Conservation (phyloP, 495 filamentous ascomycete genomes). For the Aspergillus cavernicola region DNA sequence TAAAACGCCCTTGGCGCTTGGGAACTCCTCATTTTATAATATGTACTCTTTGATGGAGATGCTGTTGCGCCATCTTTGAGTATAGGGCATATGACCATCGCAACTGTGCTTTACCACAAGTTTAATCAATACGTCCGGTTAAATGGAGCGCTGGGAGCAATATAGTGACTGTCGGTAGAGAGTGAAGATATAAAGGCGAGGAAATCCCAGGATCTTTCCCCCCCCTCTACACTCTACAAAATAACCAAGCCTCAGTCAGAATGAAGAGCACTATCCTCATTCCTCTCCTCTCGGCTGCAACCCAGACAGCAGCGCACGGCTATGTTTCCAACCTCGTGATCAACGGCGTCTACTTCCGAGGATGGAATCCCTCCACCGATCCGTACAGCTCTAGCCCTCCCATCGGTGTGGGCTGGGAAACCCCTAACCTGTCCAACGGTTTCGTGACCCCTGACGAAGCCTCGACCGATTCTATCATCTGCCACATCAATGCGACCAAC, state of each 20-base stretch:
- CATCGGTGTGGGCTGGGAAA: conserved; percentile 46
- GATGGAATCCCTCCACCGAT: conserved; percentile 20
- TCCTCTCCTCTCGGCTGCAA: conserved; percentile 23
- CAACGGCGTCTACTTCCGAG: conserved; percentile 42
- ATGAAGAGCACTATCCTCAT: not conserved
- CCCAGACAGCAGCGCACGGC: conserved; percentile 42
- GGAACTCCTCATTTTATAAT: not conserved
- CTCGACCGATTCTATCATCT: conserved; percentile 54
- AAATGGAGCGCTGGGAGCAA: too few species aligned
- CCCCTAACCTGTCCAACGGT: conserved; percentile 48
- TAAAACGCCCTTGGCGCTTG: not conserved
- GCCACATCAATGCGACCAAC: conserved; percentile 52
- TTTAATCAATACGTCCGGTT: too few species aligned
- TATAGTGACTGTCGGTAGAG: too few species aligned
- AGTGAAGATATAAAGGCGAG: not conserved
- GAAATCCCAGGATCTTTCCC: not conserved
- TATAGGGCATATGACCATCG: too few species aligned
- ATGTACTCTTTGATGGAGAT: too few species aligned
- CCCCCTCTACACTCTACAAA: not conserved
- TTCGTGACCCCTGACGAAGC: conserved; percentile 45
- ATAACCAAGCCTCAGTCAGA: not conserved
- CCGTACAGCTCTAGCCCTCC: conserved; percentile 29
- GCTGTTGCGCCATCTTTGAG: too few species aligned
- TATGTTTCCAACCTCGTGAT: conserved; percentile 49
- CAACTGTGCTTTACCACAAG: too few species aligned